Conservation (phyloP, 805 yeast genomes). For the Lipomyces kockii region DNA sequence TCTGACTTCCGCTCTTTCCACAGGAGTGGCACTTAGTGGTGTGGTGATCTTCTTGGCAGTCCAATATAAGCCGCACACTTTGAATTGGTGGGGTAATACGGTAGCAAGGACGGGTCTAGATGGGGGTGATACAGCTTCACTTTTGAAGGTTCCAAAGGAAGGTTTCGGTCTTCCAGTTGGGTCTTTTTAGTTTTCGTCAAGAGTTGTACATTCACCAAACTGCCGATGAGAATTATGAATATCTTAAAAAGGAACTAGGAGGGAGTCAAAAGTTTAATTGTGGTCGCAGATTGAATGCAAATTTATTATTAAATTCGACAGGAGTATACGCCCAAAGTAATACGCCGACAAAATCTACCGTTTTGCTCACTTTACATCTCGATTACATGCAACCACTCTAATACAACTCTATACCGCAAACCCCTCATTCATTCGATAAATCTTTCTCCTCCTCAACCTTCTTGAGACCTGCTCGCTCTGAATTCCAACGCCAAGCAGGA, state of each 20-base stretch:
- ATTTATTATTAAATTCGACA: no score
- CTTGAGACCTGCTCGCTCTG: background rate
- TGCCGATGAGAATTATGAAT: no score
- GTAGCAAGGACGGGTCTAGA: constrained; percentile 29
- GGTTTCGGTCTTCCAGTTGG: constrained; percentile 47
- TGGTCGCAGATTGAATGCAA: no score
- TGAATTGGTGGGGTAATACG: constrained; percentile 70
- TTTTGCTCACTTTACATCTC: no score
- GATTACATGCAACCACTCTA: background rate
- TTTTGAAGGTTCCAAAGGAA: constrained; percentile 39
- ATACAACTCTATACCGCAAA: background rate
- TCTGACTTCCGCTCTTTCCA: constrained; percentile 66
- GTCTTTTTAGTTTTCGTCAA: background rate
- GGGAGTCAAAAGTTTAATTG: no score
- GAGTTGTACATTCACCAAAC: no score
- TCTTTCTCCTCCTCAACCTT: background rate
- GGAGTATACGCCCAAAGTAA: no score
- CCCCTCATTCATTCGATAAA: background rate
- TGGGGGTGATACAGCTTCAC: constrained; percentile 31
- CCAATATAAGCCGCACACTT: constrained; percentile 49
- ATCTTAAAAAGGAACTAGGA: no score
- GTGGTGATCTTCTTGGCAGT: constrained; percentile 60
- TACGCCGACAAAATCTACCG: no score
- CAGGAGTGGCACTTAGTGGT: constrained; percentile 68
- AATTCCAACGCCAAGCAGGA: constrained; percentile 25